These are phyloP conservation scores for Colletotrichum graminicola DNA, from an alignment of 2,329 filamentous ascomycete genomes.

Conservation along the genomic window DNA sequence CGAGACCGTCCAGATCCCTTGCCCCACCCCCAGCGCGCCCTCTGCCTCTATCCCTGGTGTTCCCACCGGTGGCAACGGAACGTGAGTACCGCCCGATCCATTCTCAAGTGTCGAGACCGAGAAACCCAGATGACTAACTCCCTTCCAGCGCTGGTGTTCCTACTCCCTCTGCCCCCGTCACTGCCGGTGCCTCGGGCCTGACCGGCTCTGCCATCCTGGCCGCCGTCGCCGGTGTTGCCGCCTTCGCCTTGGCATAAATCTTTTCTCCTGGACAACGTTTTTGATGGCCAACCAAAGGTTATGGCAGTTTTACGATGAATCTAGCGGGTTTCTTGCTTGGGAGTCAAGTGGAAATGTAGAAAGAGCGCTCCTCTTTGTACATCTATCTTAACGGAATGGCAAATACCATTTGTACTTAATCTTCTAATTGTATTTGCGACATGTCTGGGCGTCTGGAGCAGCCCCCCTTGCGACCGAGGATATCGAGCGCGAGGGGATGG, in stretches of 20 bases:
- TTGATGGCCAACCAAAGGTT: conserved; percentile 55
- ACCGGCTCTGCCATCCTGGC: conserved; percentile 67
- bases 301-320: conserved; percentile 55
- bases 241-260: conserved; percentile 67
- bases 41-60: conserved; percentile 44
- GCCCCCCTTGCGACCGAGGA: conserved; percentile 16
- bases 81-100: conserved; percentile 46
- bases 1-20: conserved; percentile 56
- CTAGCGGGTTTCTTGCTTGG: conserved; percentile 47
- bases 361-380: conserved; percentile 44
- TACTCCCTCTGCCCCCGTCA: conserved; percentile 52
- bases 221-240: conserved; percentile 66
- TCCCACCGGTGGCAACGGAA: conserved; percentile 45
- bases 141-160: conserved; percentile 43
- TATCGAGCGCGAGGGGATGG: background rate
- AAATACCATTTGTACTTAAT: conserved; percentile 58
- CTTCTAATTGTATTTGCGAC: conserved; percentile 58
- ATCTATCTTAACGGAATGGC: conserved; percentile 45
- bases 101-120: background rate
- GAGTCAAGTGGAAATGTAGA: conserved; percentile 49
- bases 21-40: conserved; percentile 51
- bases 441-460: background rate
- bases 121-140: conserved; percentile 39
- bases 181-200: conserved; percentile 65
- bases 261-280: conserved; percentile 48